Evolutionary conservation across 2,329 filamentous ascomycete genomes (phyloP).

Genomic region (Penicillium brevicompactum): DNA sequence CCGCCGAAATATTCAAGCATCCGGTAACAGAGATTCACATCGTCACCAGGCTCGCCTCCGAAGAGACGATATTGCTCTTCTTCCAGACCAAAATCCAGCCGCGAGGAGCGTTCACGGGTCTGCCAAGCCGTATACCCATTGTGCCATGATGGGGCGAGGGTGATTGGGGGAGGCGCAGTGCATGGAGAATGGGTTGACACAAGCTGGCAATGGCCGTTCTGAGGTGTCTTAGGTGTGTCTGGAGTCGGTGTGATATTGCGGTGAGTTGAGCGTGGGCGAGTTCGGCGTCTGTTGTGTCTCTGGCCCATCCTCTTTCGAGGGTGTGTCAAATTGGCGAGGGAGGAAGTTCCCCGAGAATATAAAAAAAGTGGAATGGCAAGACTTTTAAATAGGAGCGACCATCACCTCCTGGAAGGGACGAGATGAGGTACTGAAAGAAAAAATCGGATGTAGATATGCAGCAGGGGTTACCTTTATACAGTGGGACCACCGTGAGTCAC

Average conservation of each 20-base stretch:
- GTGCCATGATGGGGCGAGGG: conserved; percentile 45
- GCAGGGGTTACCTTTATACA: conserved; percentile 24
- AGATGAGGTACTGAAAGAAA: conserved; percentile 34
- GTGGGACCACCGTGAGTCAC: conserved; percentile 21
- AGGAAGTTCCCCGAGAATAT: conserved; percentile 4
- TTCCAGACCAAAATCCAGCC: conserved; percentile 35
- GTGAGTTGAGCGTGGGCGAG: conserved; percentile 41
- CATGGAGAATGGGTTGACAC: conserved; percentile 23
- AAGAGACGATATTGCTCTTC: conserved; percentile 49
- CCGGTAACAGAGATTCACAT: conserved; percentile 47
- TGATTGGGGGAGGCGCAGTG: conserved; percentile 27
- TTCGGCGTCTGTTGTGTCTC: conserved; percentile 50
- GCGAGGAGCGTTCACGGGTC: conserved; percentile 35
- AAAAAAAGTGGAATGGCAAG: conserved; percentile 6
- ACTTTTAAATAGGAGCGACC: conserved; percentile 38
- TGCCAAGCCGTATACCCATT: conserved; percentile 45
- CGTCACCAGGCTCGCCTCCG: conserved; percentile 48
- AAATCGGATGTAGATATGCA: not conserved
- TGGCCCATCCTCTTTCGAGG: conserved; percentile 44
- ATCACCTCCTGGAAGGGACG: conserved; percentile 40
- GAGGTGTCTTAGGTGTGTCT: conserved; percentile 11
- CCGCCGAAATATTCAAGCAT: conserved; percentile 54
- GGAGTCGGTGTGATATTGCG: conserved; percentile 16
- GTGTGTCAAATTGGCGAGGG: conserved; percentile 4
- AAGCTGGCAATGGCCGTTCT: conserved; percentile 16